Evolutionary conservation across 2,329 filamentous ascomycete species (phyloP).

Genomic region (Helminthosporium solani): DNA sequence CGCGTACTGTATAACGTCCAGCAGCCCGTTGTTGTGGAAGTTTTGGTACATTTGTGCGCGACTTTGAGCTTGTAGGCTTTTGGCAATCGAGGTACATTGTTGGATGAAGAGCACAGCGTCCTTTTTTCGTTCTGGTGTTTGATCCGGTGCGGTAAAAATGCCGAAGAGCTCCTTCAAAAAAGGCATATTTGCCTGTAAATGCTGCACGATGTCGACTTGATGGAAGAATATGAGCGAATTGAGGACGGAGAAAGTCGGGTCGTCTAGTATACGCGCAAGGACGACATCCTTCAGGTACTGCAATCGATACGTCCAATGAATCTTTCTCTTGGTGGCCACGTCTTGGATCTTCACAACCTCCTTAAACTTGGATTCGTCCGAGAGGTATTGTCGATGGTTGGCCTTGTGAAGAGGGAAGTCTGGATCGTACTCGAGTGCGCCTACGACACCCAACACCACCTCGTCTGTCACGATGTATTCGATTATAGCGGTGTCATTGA

Average conservation of each 20-base stretch:
- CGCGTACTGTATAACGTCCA: constrained; percentile 88
- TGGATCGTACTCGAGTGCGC: constrained; percentile 89
- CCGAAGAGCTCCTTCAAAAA: constrained; percentile 86
- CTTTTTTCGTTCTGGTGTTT: constrained; percentile 74
- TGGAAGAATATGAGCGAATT: constrained; percentile 99
- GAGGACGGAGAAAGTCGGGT: constrained; percentile 94
- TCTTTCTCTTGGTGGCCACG: constrained; percentile 77
- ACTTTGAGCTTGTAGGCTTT: constrained; percentile 83
- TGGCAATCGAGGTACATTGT: constrained; percentile 90
- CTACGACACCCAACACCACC: constrained; percentile 86
- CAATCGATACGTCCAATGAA: constrained; percentile 92
- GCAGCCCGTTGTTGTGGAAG: constrained; percentile 82
- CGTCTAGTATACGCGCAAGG: constrained; percentile 90
- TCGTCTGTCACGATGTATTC: constrained; percentile 90
- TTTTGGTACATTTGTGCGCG: constrained; percentile 84
- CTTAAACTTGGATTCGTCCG: constrained; percentile 86
- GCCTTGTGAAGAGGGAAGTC: constrained; percentile 98
- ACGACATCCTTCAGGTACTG: constrained; percentile 99
- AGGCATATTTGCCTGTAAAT: constrained; percentile 76
- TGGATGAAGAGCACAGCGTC: constrained; percentile 96
- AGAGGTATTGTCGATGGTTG: constrained; percentile 91
- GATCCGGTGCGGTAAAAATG: constrained; percentile 70
- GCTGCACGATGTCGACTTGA: constrained; percentile 95
- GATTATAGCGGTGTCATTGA: constrained; percentile 94
- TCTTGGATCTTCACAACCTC: constrained; percentile 94